phyloP scores from a whole-genome alignment of 768 basidiomycete species.

The Tubosaeta brunneosetosa region DNA sequence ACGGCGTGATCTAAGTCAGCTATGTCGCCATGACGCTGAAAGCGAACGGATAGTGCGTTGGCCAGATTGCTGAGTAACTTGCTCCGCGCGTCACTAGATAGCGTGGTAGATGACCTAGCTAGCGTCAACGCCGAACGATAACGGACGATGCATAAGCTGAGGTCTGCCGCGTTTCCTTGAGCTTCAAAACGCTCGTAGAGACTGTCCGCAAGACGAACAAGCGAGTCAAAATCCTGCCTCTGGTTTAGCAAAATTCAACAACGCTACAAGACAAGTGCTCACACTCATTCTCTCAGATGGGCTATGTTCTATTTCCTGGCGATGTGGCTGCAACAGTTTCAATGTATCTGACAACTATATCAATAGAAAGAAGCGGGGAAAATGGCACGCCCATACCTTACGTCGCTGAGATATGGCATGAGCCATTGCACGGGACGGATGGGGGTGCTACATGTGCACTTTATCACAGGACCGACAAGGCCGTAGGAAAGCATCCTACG shows the following conservation, averaged over 20 bases:
- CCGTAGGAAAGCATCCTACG: conserved; percentile 5
- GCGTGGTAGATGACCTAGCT: conserved; percentile 12
- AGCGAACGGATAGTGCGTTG: conserved; percentile 24
- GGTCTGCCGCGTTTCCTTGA: conserved; percentile 18
- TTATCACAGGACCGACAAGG: conserved; percentile 11
- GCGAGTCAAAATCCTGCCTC: conserved; percentile 19
- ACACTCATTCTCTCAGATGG: conserved; percentile 14
- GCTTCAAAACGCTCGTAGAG: conserved; percentile 23
- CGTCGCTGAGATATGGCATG: conserved; percentile 12
- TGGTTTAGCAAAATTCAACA: background rate
- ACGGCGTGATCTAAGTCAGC: conserved; percentile 27
- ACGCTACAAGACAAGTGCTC: conserved; percentile 1
- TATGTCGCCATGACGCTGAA: conserved; percentile 22
- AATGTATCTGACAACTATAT: background rate
- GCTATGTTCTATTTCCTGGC: background rate
- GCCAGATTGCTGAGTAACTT: conserved; percentile 28
- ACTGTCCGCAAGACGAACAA: conserved; percentile 22
- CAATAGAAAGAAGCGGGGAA: conserved; percentile 1
- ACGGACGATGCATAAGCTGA: conserved; percentile 24
- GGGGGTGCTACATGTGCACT: conserved; percentile 3
- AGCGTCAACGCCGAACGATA: conserved; percentile 25
- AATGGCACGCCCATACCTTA: conserved; percentile 2
- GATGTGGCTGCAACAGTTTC: background rate
- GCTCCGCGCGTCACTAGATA: conserved; percentile 20
- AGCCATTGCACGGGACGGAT: conserved; percentile 6